Percentiles rank a stretch among this genome's conserved stretches.
phyloP scores from a whole-genome alignment of 2,329 filamentous ascomycete species.

The Aureobasidium namibiae region DNA sequence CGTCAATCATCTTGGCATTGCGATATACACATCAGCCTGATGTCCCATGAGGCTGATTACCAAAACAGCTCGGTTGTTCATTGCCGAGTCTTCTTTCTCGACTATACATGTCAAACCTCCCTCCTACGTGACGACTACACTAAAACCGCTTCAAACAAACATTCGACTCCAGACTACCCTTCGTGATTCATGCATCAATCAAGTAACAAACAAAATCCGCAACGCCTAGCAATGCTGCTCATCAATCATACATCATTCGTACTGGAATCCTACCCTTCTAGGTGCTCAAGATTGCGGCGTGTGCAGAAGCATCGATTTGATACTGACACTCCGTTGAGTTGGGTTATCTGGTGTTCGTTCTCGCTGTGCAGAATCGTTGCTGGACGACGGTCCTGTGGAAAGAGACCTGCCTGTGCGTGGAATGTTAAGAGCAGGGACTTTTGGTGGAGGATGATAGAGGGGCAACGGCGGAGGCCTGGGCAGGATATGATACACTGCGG shows the following conservation, averaged over 20 bases:
- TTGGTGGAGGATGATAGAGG: conserved; percentile 27
- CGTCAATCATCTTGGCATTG: conserved; percentile 1
- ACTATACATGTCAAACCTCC: neutral
- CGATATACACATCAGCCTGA: conserved; percentile 9
- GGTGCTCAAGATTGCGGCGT: neutral
- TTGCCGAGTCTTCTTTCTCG: neutral
- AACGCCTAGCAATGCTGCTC: neutral
- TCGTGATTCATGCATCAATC: neutral
- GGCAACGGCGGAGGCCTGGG: conserved; percentile 20
- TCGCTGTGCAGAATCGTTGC: neutral
- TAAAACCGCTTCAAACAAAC: neutral
- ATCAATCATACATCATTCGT: neutral
- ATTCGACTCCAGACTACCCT: neutral
- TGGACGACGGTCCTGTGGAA: neutral
- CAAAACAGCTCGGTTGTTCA: neutral
- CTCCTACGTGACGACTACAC: too few species aligned
- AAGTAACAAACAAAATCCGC: neutral
- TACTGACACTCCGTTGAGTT: neutral
- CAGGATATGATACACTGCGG: neutral
- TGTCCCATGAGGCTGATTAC: neutral
- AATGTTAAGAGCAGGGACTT: conserved; percentile 9
- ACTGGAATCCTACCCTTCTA: too few species aligned
- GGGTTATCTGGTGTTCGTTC: neutral
- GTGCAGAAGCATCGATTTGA: conserved; percentile 6
- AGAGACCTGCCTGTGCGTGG: neutral